phyloP scores from a whole-genome alignment of 495 filamentous ascomycete genomes.

The Aspergillus steynii region DNA sequence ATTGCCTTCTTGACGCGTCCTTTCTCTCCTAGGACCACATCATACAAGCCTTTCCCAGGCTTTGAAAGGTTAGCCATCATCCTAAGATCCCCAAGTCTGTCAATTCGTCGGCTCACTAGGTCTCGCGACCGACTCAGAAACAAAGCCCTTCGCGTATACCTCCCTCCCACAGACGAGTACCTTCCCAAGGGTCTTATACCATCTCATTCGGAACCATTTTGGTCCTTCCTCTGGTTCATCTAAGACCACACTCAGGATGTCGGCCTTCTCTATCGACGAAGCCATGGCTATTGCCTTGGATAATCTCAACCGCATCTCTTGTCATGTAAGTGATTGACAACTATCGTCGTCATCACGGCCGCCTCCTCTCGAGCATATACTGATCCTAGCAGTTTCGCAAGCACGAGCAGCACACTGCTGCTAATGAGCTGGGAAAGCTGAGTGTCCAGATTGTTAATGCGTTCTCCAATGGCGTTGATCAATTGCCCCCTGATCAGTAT shows the following conservation, averaged over 20 bases:
- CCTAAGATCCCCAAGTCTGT: neutral
- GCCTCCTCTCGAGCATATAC: neutral
- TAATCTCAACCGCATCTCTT: conserved; percentile 21
- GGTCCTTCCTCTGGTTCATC: neutral
- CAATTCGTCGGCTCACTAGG: neutral
- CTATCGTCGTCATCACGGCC: too few relatives aligned
- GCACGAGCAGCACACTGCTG: conserved; percentile 20
- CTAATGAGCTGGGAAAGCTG: conserved; percentile 32
- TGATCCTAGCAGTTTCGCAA: conserved; percentile 26
- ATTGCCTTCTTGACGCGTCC: neutral
- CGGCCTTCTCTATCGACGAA: conserved; percentile 14
- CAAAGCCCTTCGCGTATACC: neutral
- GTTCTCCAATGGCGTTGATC: conserved; percentile 18
- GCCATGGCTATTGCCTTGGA: conserved; percentile 28
- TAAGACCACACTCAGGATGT: conserved; percentile 12
- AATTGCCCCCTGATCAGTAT: conserved; percentile 18
- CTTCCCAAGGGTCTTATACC: neutral
- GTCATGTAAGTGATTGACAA: conserved; percentile 20
- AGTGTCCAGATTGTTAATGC: conserved; percentile 25
- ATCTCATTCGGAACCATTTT: neutral
- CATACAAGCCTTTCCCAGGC: conserved; percentile 2
- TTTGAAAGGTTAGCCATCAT: neutral
- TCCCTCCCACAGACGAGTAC: neutral
- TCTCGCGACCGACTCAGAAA: neutral
- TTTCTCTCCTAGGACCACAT: neutral